Conservation (phyloP, 495 filamentous ascomycete genomes). For the Lepidopterella palustris region DNA sequence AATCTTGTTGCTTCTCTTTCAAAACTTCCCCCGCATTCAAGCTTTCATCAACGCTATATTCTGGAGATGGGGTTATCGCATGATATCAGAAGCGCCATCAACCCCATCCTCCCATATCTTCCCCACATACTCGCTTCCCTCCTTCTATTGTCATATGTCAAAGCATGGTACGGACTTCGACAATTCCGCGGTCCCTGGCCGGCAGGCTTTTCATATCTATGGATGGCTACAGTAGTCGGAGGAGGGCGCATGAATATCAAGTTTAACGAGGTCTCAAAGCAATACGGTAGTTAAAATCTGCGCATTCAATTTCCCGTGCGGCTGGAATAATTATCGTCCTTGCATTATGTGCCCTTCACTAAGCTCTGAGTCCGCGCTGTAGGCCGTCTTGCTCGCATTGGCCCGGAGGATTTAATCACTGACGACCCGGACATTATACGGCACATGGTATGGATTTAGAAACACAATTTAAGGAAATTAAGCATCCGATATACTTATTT, state of each 20-base stretch:
- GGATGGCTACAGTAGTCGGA: slow-evolving; percentile 1
- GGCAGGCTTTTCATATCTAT: slow-evolving; percentile 1
- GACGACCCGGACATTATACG: slow-evolving; percentile 22
- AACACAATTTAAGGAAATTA: too few relatives aligned
- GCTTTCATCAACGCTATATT: too few relatives aligned
- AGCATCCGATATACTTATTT: too few relatives aligned
- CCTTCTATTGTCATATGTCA: neutral
- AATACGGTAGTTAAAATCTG: slow-evolving; percentile 1
- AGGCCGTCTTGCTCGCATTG: slow-evolving; percentile 27
- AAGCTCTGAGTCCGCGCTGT: neutral
- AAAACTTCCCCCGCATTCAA: too few relatives aligned
- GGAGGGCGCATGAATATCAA: slow-evolving; percentile 3
- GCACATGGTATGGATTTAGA: too few relatives aligned
- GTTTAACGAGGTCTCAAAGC: slow-evolving; percentile 1
- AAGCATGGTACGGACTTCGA: slow-evolving; percentile 1
- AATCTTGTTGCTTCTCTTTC: too few relatives aligned
- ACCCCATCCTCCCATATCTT: neutral
- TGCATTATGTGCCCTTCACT: too few relatives aligned
- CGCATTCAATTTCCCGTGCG: neutral
- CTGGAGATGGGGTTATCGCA: too few relatives aligned
- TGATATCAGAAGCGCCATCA: neutral
- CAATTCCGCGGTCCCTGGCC: slow-evolving; percentile 3
- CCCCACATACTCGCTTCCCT: neutral
- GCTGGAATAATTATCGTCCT: too few relatives aligned
- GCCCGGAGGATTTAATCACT: slow-evolving; percentile 26